Percentiles rank a stretch among this genome's conserved stretches.
Conservation (phyloP, 2,329 filamentous ascomycete species). For the Fusarium clavum region DNA sequence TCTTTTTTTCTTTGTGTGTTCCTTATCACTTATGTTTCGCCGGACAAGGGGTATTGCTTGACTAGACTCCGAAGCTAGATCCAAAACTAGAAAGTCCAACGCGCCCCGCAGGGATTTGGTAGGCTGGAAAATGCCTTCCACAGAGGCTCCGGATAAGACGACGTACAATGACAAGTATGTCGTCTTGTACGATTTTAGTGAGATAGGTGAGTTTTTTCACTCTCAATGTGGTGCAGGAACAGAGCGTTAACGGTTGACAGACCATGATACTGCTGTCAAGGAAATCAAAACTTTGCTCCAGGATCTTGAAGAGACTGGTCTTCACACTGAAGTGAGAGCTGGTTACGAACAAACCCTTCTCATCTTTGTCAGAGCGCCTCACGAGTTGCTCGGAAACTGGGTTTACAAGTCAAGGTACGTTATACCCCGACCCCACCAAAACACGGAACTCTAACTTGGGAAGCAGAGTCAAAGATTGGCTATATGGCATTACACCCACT, state of each 20-base stretch:
- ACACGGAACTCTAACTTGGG: not conserved
- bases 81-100: not conserved
- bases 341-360: constrained; percentile 75
- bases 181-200: constrained; percentile 53
- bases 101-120: constrained; percentile 8
- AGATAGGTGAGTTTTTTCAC: constrained; percentile 45
- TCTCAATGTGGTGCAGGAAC: too few relatives aligned
- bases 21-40: constrained; percentile 6
- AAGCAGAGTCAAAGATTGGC: constrained; percentile 77
- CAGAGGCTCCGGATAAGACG: constrained; percentile 17
- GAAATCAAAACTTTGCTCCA: constrained; percentile 62
- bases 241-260: constrained; percentile 34
- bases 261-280: constrained; percentile 50
- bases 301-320: constrained; percentile 70
- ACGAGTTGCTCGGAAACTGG: constrained; percentile 71
- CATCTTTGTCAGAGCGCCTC: constrained; percentile 73
- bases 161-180: constrained; percentile 57
- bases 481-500: constrained; percentile 74
- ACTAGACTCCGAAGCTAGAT: constrained; percentile 13
- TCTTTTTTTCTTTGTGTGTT: not conserved
- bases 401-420: constrained; percentile 74
- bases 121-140: constrained; percentile 20
- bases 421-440: fast-evolving
- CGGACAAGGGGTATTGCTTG: constrained; percentile 7
- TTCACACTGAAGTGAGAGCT: constrained; percentile 78